Percentiles rank a stretch among this genome's conserved stretches.
These are phyloP conservation scores for Termitomyces titanicus DNA, from an alignment of 768 basidiomycete species.

Conservation along the genomic window DNA sequence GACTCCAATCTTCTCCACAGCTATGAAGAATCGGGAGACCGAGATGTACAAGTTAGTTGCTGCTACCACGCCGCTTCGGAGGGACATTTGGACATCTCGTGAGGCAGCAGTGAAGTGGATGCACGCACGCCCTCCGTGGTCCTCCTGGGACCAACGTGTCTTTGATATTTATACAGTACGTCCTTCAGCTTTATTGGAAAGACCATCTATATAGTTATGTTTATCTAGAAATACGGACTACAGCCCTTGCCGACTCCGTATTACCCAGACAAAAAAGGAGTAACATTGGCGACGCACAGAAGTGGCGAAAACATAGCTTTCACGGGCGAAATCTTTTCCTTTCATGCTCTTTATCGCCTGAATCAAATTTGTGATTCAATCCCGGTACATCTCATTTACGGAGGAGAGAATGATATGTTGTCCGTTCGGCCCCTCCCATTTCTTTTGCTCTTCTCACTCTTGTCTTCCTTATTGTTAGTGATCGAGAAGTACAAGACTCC, in stretches of 20 bases:
- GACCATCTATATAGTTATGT: neutral
- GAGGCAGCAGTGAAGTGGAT: constrained; percentile 23
- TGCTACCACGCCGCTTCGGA: constrained; percentile 20
- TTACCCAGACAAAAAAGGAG: constrained; percentile 23
- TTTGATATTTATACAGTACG: constrained; percentile 23
- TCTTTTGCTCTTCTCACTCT: neutral
- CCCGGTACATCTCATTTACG: constrained; percentile 28
- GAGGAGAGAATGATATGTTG: constrained; percentile 28
- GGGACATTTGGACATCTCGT: constrained; percentile 22
- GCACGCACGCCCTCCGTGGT: constrained; percentile 20
- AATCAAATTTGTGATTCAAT: constrained; percentile 23
- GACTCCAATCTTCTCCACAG: constrained; percentile 19
- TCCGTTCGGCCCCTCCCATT: constrained; percentile 11
- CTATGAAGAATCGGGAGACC: constrained; percentile 18
- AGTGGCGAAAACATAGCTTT: constrained; percentile 24
- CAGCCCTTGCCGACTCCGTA: constrained; percentile 24
- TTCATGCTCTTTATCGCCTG: constrained; percentile 22
- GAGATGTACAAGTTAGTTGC: constrained; percentile 24
- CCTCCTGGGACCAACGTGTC: constrained; percentile 23
- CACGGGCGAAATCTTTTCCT: constrained; percentile 18
- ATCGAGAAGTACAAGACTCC: constrained; percentile 23
- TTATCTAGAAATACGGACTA: constrained; percentile 23
- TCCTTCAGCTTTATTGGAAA: too few species aligned
- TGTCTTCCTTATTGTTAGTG: constrained; percentile 9
- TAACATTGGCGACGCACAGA: constrained; percentile 24